Conservation (phyloP, 2,329 filamentous ascomycete species). For the Graphiopsis chlorocephala region DNA sequence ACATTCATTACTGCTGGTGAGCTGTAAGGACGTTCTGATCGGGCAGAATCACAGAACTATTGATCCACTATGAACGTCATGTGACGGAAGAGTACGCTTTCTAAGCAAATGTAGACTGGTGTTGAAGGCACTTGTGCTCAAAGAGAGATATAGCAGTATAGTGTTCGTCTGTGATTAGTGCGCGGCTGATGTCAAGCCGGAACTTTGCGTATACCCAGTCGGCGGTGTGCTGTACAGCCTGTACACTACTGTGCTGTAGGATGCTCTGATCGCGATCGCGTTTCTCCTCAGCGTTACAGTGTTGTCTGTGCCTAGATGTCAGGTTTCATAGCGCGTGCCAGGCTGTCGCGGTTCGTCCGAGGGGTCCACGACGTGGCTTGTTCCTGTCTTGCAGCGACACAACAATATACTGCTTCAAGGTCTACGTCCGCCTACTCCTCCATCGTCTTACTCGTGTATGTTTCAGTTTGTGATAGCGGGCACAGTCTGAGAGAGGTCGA, state of each 20-base stretch:
- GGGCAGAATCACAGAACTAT: not conserved
- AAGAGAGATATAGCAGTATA: not conserved
- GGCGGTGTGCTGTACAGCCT: not conserved
- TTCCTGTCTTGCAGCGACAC: not conserved
- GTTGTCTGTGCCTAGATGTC: constrained; percentile 2
- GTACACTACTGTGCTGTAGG: not conserved
- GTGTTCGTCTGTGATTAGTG: not conserved
- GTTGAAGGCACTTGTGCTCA: not conserved
- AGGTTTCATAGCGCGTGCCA: not conserved
- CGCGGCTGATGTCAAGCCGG: not conserved
- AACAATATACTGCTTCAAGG: not conserved
- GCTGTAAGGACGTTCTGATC: not conserved
- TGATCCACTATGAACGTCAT: not conserved
- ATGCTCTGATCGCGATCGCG: not conserved
- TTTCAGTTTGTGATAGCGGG: not conserved
- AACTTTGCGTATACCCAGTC: not conserved
- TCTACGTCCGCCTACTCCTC: not conserved
- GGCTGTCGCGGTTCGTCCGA: not conserved
- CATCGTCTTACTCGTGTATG: not conserved
- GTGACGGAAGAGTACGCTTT: not conserved
- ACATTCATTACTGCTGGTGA: not conserved
- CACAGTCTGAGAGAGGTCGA: not conserved
- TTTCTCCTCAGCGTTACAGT: not conserved
- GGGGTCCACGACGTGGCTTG: not conserved
- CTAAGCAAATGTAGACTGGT: not conserved